Evolutionary conservation across 2,329 filamentous ascomycete genomes (phyloP).

Genomic region (Arthroderma sp.): DNA sequence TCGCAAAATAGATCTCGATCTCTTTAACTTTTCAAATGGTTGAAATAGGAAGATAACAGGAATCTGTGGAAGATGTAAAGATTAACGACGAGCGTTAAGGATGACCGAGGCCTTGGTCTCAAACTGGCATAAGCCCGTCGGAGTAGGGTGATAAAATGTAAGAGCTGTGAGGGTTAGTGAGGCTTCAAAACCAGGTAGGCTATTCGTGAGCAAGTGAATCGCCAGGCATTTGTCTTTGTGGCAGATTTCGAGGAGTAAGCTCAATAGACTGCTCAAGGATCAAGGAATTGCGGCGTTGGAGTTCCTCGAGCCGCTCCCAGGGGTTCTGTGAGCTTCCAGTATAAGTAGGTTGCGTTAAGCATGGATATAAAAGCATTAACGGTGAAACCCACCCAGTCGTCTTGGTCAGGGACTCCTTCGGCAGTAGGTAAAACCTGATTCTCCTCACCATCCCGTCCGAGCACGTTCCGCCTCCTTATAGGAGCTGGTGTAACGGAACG

Average conservation of each 20-base stretch:
- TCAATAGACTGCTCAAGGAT: constrained; percentile 33
- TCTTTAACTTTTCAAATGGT: no score
- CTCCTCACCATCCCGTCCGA: constrained; percentile 44
- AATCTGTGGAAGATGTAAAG: no score
- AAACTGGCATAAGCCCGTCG: no score
- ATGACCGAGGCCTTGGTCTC: no score
- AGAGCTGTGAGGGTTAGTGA: no score
- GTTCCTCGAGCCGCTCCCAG: constrained; percentile 53
- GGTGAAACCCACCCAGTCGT: constrained; percentile 79
- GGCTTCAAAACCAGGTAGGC: not conserved
- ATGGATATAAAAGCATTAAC: constrained; percentile 32
- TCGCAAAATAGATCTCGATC: no score
- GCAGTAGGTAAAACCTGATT: constrained; percentile 49
- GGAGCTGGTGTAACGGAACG: constrained; percentile 84
- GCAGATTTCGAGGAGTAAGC: not conserved
- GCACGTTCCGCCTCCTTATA: constrained; percentile 49
- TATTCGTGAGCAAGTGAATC: not conserved
- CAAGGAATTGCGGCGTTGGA: constrained; percentile 54
- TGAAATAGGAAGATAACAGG: no score
- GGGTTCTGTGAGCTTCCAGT: constrained; percentile 51
- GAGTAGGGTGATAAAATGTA: no score
- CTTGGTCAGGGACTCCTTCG: constrained; percentile 72
- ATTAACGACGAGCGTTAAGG: no score
- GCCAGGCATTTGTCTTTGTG: constrained; percentile 3
- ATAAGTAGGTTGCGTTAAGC: constrained; percentile 32